Evolutionary conservation across 2,329 filamentous ascomycete genomes (phyloP), one percentile per base, ranked within the genome.

Genomic region (Colletotrichum limetticola): DNA sequence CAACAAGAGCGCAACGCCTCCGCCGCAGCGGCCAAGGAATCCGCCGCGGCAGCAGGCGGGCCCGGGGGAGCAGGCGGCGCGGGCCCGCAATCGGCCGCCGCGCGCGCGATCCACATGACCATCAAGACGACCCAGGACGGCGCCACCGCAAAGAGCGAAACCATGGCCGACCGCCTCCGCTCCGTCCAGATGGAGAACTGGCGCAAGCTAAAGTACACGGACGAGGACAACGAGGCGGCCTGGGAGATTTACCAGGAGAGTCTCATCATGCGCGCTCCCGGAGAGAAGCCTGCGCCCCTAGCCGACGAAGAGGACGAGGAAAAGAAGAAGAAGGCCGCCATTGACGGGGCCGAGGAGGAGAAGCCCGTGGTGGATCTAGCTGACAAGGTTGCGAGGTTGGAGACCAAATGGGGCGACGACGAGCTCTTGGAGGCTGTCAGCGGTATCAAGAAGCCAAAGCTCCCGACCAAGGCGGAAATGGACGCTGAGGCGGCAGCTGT

Each of bases 101-200:
- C 93, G 28, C 92, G 93, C 75, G 92, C 94, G 19, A 94, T 97
- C 77, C 93, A 97, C 82, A 94, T 97, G 85, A 94, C 94, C 35
- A 92, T 97, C 79, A 97, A 97, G 85, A 91, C 91, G 49, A 90
- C 91, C 1, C 90, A 91, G 59, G 91, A 93, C 76, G 91, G 91
- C 68, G 92, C 93, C 64, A 85, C 88, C 16, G 86, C 90, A 68
- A 87, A 90, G 14, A 91, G 90, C 28, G 90, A 93, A 76, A 95
- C 91, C 46, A 97, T 93, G 86, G 92, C 89, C 74, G 89, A 93
- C 78, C 91, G 95, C 35, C 89, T 98, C 75, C 91, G 93, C 77
- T 85, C 88, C 57, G 95, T 97, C 56, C 94, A 97, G 84, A 89
- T 91, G 65, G 96, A 99, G 80, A 85, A 88, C 69, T 99, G 97